phyloP scores from a whole-genome alignment of 169 alveolate genomes.

The Eimeria acervulina region DNA sequence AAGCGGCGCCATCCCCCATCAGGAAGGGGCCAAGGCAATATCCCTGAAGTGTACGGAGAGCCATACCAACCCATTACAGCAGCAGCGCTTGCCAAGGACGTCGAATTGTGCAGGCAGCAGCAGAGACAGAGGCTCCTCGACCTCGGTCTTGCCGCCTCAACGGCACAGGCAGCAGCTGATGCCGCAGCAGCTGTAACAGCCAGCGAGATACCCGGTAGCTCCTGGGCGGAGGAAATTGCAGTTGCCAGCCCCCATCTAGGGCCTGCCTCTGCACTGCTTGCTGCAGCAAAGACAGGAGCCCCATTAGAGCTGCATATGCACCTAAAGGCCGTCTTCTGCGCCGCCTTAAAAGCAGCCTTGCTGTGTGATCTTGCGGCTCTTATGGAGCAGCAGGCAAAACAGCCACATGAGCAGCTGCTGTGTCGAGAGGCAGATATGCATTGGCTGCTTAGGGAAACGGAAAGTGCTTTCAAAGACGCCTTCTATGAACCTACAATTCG shows the following conservation, averaged over 20 bases:
- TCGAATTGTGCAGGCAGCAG: slow-evolving; percentile 15
- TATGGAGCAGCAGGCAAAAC: slow-evolving; percentile 13
- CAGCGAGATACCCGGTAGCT: background rate
- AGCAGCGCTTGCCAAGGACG: slow-evolving; percentile 38
- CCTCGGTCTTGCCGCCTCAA: background rate
- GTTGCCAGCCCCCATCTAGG: slow-evolving; percentile 34
- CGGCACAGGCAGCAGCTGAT: slow-evolving; percentile 68
- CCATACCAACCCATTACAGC: slow-evolving; percentile 1
- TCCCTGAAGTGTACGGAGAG: slow-evolving; percentile 40
- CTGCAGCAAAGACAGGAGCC: slow-evolving; percentile 26
- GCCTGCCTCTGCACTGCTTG: slow-evolving; percentile 15
- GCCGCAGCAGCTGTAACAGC: slow-evolving; percentile 60
- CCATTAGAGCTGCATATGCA: slow-evolving; percentile 63
- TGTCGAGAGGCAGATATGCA: slow-evolving; percentile 47
- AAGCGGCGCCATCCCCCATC: slow-evolving; percentile 23
- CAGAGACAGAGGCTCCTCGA: slow-evolving; percentile 2
- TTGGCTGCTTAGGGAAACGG: slow-evolving; percentile 1
- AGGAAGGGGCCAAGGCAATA: background rate
- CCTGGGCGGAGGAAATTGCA: slow-evolving; percentile 72
- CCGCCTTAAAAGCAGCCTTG: slow-evolving; percentile 26
- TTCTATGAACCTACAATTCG: slow-evolving; percentile 44
- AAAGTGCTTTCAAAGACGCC: background rate
- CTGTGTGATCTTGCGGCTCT: slow-evolving; percentile 18
- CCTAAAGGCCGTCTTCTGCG: slow-evolving; percentile 42
- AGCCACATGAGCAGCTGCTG: slow-evolving; percentile 13